phyloP scores from a whole-genome alignment of 768 basidiomycete species.

The Coprinellus micaceus region DNA sequence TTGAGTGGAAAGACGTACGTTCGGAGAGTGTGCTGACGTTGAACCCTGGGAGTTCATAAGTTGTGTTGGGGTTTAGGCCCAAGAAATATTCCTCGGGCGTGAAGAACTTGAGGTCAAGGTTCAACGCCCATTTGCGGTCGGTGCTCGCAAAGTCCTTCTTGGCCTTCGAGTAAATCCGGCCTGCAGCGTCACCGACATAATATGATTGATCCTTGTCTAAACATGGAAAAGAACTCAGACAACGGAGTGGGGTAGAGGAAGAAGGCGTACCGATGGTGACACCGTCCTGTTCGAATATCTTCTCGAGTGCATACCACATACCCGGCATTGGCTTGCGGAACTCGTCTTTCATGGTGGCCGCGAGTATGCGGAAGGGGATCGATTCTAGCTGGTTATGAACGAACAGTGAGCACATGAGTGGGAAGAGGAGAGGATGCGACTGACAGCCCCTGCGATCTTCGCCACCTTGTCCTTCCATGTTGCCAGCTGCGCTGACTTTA shows the following conservation, averaged over 20 bases:
- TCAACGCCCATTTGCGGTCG: conserved; percentile 83
- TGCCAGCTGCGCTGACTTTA: conserved; percentile 44
- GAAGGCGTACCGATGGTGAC: conserved; percentile 57
- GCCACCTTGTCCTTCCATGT: conserved; percentile 79
- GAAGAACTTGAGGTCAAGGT: conserved; percentile 66
- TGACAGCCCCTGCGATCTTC: conserved; percentile 58
- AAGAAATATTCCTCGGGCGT: conserved; percentile 95
- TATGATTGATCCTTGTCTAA: conserved; percentile 65
- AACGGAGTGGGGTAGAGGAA: neutral
- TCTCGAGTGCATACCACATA: conserved; percentile 75
- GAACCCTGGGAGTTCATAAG: conserved; percentile 62
- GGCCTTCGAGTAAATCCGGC: conserved; percentile 46
- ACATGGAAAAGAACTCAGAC: neutral
- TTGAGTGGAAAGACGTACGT: conserved; percentile 22
- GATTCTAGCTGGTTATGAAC: conserved; percentile 50
- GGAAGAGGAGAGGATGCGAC: conserved; percentile 15
- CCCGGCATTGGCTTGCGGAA: conserved; percentile 87
- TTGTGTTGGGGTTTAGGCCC: conserved; percentile 39
- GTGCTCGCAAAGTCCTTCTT: conserved; percentile 72
- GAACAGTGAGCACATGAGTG: neutral
- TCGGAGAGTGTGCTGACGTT: conserved; percentile 46
- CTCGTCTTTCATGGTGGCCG: conserved; percentile 68
- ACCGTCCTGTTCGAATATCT: conserved; percentile 53
- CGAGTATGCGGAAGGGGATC: conserved; percentile 75
- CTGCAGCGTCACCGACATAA: conserved; percentile 90